A percentile compares a stretch with the other conserved stretches of the same genome.
These are phyloP conservation scores for Eimeria falciformis DNA, from an alignment of 169 alveolate species.

Conservation along the genomic window DNA sequence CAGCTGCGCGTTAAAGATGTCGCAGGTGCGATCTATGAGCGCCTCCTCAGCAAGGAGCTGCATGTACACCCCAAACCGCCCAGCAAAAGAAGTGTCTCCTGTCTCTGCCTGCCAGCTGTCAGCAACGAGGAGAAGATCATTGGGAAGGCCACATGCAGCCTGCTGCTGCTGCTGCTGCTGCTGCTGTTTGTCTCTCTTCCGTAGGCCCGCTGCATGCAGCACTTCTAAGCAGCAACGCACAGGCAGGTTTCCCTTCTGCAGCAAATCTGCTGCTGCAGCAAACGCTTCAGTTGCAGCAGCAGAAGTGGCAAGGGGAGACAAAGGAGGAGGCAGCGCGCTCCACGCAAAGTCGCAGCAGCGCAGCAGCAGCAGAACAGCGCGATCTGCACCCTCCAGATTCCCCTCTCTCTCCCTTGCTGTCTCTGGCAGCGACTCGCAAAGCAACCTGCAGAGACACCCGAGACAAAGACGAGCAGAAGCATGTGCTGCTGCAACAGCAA, in stretches of 20 bases:
- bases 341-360: constrained; percentile 65
- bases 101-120: background rate
- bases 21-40: constrained; percentile 41
- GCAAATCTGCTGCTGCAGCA: constrained; percentile 50
- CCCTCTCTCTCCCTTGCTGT: background rate
- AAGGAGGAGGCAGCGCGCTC: constrained; percentile 20
- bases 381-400: too few species aligned
- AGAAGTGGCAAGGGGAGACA: background rate
- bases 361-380: constrained; percentile 61
- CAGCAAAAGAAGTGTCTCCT: background rate
- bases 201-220: constrained; percentile 56
- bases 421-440: constrained; percentile 42
- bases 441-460: constrained; percentile 45
- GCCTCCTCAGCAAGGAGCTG: constrained; percentile 36
- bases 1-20: constrained; percentile 37
- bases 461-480: background rate
- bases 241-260: constrained; percentile 47
- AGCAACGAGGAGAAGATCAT: background rate
- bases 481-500: background rate
- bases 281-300: constrained; percentile 50
- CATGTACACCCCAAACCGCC: constrained; percentile 3
- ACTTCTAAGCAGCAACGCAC: constrained; percentile 64
- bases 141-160: background rate
- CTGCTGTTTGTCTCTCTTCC: constrained; percentile 47
- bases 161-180: constrained; percentile 60